These are phyloP conservation scores for Melocanna baccifera DNA, from an alignment of 176 grass and related monocot genomes.

Conservation along the genomic window DNA sequence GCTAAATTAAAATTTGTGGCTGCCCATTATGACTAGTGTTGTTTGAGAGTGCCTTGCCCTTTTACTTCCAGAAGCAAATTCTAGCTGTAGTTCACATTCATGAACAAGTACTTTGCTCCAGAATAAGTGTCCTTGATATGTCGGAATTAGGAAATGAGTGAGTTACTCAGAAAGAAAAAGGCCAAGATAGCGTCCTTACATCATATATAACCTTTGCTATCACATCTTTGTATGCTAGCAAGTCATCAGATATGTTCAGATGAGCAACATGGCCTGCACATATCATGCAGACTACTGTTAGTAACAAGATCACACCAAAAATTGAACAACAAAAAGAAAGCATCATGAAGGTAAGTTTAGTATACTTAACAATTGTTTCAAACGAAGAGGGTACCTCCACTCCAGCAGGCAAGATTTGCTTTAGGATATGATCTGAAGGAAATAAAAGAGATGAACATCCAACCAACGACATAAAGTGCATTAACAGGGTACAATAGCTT, in stretches of 20 bases:
- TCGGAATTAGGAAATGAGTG: background rate
- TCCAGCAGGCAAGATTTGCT: conserved; percentile 71
- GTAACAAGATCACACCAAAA: conserved; percentile 18
- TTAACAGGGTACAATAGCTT: background rate
- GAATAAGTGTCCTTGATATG: background rate
- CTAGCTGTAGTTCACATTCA: background rate
- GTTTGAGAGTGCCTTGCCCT: background rate
- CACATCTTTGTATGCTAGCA: conserved; percentile 76
- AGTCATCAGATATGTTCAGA: conserved; percentile 84
- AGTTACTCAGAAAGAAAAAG: conserved; percentile 14
- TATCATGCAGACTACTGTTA: conserved; percentile 33
- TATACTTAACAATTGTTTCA: conserved; percentile 95
- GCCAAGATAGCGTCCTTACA: conserved; percentile 45
- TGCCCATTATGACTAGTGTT: background rate
- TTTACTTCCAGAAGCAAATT: background rate
- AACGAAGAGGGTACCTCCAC: conserved; percentile 94
- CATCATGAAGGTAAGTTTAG: conserved; percentile 26
- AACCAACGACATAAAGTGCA: background rate
- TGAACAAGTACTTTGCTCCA: background rate
- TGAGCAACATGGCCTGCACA: conserved; percentile 94
- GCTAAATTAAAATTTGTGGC: background rate
- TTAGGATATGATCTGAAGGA: conserved; percentile 76
- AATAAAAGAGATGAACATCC: conserved; percentile 21
- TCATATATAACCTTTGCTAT: conserved; percentile 96
- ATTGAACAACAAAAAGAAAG: background rate